These are phyloP conservation scores for Talaromyces sp. DNA, from an alignment of 2,329 filamentous ascomycete species.

Conservation along the genomic window DNA sequence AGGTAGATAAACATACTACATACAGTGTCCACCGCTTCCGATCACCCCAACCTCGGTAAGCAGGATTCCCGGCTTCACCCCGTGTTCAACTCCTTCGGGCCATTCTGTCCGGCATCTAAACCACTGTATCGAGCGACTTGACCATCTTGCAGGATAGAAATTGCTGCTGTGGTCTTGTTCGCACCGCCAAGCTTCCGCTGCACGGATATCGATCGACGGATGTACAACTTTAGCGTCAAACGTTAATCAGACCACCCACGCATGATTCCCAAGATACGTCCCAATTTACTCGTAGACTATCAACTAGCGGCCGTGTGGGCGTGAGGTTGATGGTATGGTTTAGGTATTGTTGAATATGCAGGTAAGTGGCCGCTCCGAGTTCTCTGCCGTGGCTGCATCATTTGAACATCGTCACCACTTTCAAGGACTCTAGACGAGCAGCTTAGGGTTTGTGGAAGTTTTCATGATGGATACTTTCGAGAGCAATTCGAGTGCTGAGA, in stretches of 20 bases:
- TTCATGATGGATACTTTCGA: background rate
- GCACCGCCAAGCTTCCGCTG: background rate
- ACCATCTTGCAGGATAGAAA: background rate
- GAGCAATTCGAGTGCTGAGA: background rate
- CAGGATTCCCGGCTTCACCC: background rate
- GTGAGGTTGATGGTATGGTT: background rate
- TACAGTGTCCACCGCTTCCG: background rate
- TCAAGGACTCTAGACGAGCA: background rate
- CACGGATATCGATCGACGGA: background rate
- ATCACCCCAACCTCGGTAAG: background rate
- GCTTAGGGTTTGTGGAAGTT: background rate
- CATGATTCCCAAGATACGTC: background rate
- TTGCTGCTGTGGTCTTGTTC: background rate
- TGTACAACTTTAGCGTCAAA: slow-evolving; percentile 3
- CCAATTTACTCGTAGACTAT: background rate
- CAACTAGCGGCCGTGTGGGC: background rate
- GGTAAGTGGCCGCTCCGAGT: background rate
- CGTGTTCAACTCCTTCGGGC: background rate
- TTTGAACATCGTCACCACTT: background rate
- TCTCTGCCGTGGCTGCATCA: background rate
- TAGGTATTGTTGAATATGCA: background rate
- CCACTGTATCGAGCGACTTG: background rate
- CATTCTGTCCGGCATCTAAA: background rate
- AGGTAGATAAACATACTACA: background rate
- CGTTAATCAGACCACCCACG: background rate